Evolutionary conservation across 108 stramenopile genomes (phyloP).

Genomic region (Skeletonema potamos): DNA sequence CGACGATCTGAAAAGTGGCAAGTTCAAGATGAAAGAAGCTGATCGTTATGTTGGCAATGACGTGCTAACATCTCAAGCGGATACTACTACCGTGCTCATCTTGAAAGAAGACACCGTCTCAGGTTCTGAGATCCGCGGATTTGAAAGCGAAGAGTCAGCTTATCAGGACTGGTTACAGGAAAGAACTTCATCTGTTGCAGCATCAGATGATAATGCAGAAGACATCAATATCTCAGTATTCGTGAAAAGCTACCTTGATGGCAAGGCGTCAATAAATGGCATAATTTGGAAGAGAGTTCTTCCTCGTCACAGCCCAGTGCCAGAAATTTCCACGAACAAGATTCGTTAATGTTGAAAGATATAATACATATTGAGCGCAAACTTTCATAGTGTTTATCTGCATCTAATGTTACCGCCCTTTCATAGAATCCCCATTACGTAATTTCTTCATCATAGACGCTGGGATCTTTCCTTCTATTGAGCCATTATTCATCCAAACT

Average conservation of each 20-base stretch:
- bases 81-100: slow-evolving; percentile 27
- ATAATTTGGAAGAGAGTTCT: background rate
- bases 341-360: background rate
- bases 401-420: background rate
- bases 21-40: slow-evolving; percentile 29
- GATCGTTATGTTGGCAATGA: slow-evolving; percentile 4
- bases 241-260: background rate
- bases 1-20: slow-evolving; percentile 53
- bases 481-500: slow-evolving; percentile 83
- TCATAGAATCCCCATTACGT: background rate
- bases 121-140: slow-evolving; percentile 47
- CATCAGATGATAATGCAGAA: background rate
- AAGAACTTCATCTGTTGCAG: background rate
- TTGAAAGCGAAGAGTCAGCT: slow-evolving; percentile 58
- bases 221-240: background rate
- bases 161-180: slow-evolving; percentile 57
- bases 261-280: background rate
- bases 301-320: background rate
- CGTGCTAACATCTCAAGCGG: slow-evolving; percentile 4
- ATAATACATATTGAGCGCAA: background rate
- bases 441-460: slow-evolving; percentile 3
- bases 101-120: slow-evolving; percentile 55
- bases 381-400: background rate
- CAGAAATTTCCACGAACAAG: background rate
- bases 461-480: slow-evolving; percentile 55